Percentiles rank a stretch among this genome's conserved stretches.
phyloP scores from a whole-genome alignment of 176 grass and related monocot species.

The Carex kokanica region DNA sequence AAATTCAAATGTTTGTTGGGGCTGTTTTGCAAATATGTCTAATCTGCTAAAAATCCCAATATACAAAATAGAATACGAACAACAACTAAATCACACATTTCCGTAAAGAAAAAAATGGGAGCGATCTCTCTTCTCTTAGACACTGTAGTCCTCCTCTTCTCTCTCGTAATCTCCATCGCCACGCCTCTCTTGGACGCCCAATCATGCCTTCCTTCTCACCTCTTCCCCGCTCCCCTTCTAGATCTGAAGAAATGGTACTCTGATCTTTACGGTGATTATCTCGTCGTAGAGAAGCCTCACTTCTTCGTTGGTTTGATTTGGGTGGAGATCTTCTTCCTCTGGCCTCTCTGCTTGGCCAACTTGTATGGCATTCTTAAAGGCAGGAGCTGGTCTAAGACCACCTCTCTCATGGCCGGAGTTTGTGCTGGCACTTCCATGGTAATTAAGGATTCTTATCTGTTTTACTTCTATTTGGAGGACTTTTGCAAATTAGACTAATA shows the following conservation, averaged over 20 bases:
- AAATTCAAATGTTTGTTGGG: too few relatives aligned
- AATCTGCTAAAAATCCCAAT: too few relatives aligned
- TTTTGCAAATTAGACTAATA: background rate
- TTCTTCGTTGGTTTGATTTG: slow-evolving; percentile 59
- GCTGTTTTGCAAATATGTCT: too few relatives aligned
- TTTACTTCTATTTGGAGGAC: background rate
- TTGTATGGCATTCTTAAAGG: slow-evolving; percentile 59
- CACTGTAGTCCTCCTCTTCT: slow-evolving; percentile 47
- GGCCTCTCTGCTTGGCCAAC: slow-evolving; percentile 69
- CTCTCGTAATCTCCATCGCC: slow-evolving; percentile 33
- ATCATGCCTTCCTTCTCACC: slow-evolving; percentile 27
- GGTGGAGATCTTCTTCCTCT: slow-evolving; percentile 63
- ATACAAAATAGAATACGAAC: too few relatives aligned
- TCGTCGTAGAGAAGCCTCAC: slow-evolving; percentile 42
- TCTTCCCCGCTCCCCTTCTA: slow-evolving; percentile 45
- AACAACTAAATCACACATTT: background rate
- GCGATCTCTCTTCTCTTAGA: slow-evolving; percentile 39
- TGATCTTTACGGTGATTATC: slow-evolving; percentile 58
- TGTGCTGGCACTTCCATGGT: slow-evolving; percentile 70
- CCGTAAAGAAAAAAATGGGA: slow-evolving; percentile 41
- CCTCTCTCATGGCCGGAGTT: slow-evolving; percentile 72
- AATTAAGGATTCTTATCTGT: background rate
- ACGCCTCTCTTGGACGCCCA: slow-evolving; percentile 66
- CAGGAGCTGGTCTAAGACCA: slow-evolving; percentile 62
- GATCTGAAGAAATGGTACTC: slow-evolving; percentile 61